A percentile compares a stretch with the other conserved stretches of the same genome.
Conservation (phyloP, 2,329 filamentous ascomycete genomes). For the Ceratocystis albifundus region DNA sequence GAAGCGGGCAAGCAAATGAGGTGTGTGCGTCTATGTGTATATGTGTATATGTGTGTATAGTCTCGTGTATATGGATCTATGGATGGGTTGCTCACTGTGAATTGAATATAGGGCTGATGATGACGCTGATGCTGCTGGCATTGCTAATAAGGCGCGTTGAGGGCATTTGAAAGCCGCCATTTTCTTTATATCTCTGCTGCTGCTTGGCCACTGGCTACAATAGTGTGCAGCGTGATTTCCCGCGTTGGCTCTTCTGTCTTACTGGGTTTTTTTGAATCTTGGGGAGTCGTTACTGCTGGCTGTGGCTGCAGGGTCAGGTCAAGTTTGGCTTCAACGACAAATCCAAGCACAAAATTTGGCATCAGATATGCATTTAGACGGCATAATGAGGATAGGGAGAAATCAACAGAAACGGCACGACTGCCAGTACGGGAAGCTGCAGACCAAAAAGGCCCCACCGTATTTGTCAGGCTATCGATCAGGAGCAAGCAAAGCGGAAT, state of each 20-base stretch:
- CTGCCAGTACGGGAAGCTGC: not conserved
- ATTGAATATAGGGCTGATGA: constrained; percentile 12
- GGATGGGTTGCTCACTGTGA: constrained; percentile 7
- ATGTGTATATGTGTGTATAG: not conserved
- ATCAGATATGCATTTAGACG: constrained; percentile 10
- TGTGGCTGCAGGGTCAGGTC: not conserved
- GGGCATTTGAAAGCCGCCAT: constrained; percentile 3
- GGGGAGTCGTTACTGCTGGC: too few species aligned
- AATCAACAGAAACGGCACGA: not conserved
- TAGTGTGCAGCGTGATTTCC: not conserved
- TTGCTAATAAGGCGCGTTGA: not conserved
- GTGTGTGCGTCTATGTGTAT: not conserved
- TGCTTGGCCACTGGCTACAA: not conserved
- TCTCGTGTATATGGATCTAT: not conserved
- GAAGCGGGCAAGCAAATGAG: too few species aligned
- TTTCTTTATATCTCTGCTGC: not conserved
- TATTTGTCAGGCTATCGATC: not conserved
- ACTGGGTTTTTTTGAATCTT: not conserved
- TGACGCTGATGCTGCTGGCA: not conserved
- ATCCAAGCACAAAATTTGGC: not conserved
- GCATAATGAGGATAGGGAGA: not conserved
- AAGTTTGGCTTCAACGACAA: not conserved
- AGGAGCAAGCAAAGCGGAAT: not conserved
- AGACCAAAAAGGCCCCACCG: not conserved
- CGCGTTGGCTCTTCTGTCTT: not conserved